Conservation (phyloP, 768 basidiomycete genomes). For the Lyophyllum decastes region DNA sequence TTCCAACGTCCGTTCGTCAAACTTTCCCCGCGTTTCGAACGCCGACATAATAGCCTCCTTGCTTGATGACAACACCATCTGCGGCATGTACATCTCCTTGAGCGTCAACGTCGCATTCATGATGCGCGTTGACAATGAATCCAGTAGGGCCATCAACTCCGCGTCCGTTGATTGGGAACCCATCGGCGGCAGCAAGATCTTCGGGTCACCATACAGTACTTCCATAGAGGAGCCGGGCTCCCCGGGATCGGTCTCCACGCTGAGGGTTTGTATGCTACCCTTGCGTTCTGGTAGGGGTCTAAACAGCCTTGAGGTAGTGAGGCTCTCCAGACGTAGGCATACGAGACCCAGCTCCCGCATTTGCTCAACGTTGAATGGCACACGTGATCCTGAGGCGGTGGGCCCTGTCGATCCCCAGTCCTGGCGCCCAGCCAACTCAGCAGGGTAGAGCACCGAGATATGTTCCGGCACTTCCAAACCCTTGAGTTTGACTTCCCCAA, state of each 20-base stretch:
- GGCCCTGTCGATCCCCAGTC: constrained; percentile 38
- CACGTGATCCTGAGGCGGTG: constrained; percentile 45
- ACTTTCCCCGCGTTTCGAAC: constrained; percentile 34
- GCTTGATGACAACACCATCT: constrained; percentile 15
- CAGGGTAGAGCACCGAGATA: constrained; percentile 84
- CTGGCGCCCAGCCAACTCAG: constrained; percentile 68
- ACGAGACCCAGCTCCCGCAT: constrained; percentile 72
- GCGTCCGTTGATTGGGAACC: constrained; percentile 68
- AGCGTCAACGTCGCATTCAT: constrained; percentile 64
- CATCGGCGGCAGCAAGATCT: constrained; percentile 67
- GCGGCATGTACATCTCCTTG: constrained; percentile 25
- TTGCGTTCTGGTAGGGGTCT: constrained; percentile 45
- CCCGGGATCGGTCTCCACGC: constrained; percentile 30
- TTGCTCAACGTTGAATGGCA: constrained; percentile 74
- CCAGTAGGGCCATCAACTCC: constrained; percentile 74
- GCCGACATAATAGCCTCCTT: constrained; percentile 34
- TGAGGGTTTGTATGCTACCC: constrained; percentile 39
- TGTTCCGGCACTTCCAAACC: constrained; percentile 91
- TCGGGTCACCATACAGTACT: constrained; percentile 62
- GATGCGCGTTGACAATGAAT: constrained; percentile 73
- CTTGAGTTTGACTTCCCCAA: constrained; percentile 92
- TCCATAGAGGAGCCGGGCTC: constrained; percentile 30
- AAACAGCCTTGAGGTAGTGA: constrained; percentile 66
- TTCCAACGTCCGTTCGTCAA: constrained; percentile 52
- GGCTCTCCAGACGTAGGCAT: constrained; percentile 78